Evolutionary conservation across 495 filamentous ascomycete species (phyloP).

Genomic region (Bacidia gigantensis): DNA sequence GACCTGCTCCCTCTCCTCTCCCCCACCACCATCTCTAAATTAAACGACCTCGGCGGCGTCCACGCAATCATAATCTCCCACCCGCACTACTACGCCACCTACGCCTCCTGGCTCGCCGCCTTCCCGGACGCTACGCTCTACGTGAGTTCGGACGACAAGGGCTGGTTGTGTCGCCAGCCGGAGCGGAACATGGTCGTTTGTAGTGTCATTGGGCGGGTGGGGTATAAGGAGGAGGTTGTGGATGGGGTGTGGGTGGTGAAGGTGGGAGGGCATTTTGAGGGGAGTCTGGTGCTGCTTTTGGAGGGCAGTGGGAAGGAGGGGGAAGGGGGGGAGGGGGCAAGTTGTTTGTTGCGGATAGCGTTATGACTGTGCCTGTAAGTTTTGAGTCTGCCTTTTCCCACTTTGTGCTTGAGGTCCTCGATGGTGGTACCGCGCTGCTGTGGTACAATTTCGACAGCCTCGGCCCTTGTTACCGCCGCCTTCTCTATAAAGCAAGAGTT

Average conservation of each 20-base stretch:
- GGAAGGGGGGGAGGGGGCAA: slow-evolving; percentile 40
- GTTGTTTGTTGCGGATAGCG: slow-evolving; percentile 57
- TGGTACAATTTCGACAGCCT: too few relatives aligned
- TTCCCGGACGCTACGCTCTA: slow-evolving; percentile 51
- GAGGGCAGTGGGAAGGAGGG: too few relatives aligned
- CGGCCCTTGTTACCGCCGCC: too few relatives aligned
- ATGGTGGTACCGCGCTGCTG: too few relatives aligned
- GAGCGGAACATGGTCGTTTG: background rate
- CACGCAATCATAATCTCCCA: slow-evolving; percentile 66
- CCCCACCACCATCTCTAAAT: slow-evolving; percentile 34
- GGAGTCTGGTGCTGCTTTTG: slow-evolving; percentile 49
- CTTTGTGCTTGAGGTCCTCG: background rate
- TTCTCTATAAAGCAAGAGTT: too few relatives aligned
- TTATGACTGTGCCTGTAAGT: slow-evolving; percentile 50
- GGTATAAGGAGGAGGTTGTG: slow-evolving; percentile 26
- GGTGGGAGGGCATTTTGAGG: slow-evolving; percentile 62
- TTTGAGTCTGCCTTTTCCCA: background rate
- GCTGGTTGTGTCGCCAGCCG: slow-evolving; percentile 38
- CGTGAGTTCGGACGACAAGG: slow-evolving; percentile 43
- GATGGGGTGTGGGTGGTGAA: slow-evolving; percentile 48
- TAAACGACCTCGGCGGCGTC: slow-evolving; percentile 36
- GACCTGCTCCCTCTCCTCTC: slow-evolving; percentile 57
- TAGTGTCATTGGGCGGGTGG: slow-evolving; percentile 2
- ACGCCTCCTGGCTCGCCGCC: slow-evolving; percentile 47
- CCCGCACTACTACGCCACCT: slow-evolving; percentile 65